Evolutionary conservation across 768 basidiomycete genomes (phyloP), one percentile per base, ranked within the genome.

Genomic region (Panaeolus papilionaceus): DNA sequence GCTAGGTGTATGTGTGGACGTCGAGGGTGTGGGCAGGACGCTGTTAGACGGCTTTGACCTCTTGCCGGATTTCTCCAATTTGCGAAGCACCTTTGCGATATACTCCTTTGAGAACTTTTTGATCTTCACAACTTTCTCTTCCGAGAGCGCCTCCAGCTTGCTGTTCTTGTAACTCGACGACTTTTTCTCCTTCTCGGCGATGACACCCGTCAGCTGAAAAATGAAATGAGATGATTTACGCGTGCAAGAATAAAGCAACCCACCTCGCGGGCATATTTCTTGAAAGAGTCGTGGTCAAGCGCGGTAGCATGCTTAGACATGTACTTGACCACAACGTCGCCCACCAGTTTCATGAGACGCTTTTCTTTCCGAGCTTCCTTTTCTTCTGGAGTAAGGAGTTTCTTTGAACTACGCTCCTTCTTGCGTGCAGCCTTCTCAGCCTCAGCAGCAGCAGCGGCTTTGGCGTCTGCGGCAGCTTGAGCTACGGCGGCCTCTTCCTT

Each of bases 151-250:
- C 2, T 95, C 92, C 14, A 97, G 84, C 64, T 86, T 86, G 20
- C 86, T 85, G n/a, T 92, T 89, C 66, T 84, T 86, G 74, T 92
- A 98, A 49, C 87, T 89, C 3, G 89, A 79, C 0, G 93, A 93
- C 76, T 95, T 97, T 79, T 97, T 97, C 83, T 99, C 97, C 78
- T 98, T 98, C 63, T 96, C 92, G n/a, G 90, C 85, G 66, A 99
- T 92, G 63, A 94, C 76, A 67, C 92, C 85, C 0, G 95, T 95
- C 68, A 98, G 82, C 96, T 98, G 73, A 14, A 23, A 68, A 38
- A 64, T 38, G 20, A 62, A 20, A 45, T 8, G 28, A 20, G 39
- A 11, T n/a, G 14, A 3, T 33, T 28, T 63, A 20, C 67, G 26
- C 67, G 49, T 20, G 26, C 33, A 39, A 47, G 33, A 33, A 68